Percentiles rank a stretch among this genome's conserved stretches.
Conservation (phyloP, 345 rosid species). For the Moringa oleifera region DNA sequence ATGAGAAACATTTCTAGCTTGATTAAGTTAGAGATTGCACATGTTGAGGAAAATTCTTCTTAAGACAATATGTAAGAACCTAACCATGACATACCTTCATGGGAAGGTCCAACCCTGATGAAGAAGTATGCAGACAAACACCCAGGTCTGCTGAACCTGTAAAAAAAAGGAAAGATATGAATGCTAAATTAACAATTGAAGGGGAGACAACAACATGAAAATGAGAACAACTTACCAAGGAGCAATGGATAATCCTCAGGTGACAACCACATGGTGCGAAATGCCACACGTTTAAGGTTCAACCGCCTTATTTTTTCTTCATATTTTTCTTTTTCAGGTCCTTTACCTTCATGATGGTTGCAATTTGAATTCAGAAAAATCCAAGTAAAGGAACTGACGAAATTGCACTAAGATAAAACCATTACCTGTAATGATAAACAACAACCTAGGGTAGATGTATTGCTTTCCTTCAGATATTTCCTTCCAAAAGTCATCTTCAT, state of each 20-base stretch:
- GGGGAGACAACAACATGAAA: not conserved
- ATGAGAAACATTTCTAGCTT: not conserved
- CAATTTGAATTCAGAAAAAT: slow-evolving; percentile 5
- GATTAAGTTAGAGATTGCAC: too few relatives aligned
- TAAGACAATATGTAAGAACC: too few relatives aligned
- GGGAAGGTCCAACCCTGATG: slow-evolving; percentile 95
- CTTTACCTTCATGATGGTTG: slow-evolving; percentile 57
- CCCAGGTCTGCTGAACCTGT: slow-evolving; percentile 90
- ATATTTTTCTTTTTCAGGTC: slow-evolving; percentile 87
- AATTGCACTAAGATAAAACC: not conserved
- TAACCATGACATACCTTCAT: slow-evolving; percentile 56
- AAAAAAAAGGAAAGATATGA: slow-evolving; percentile 8
- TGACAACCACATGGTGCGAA: slow-evolving; percentile 93
- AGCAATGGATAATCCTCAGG: slow-evolving; percentile 96
- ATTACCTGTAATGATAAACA: slow-evolving; percentile 89
- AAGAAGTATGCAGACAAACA: slow-evolving; percentile 95
- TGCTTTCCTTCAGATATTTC: slow-evolving; percentile 46
- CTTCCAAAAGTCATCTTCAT: slow-evolving; percentile 39
- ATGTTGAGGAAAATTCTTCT: too few relatives aligned
- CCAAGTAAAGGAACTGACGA: not conserved
- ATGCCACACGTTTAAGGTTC: slow-evolving; percentile 78
- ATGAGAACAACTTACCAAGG: slow-evolving; percentile 40
- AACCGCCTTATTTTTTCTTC: slow-evolving; percentile 76
- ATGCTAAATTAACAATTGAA: not conserved
- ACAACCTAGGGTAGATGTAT: slow-evolving; percentile 58